Percentiles rank a stretch among this genome's conserved stretches.
phyloP scores from a whole-genome alignment of 805 yeast species.

The Candida dajiaensis region DNA sequence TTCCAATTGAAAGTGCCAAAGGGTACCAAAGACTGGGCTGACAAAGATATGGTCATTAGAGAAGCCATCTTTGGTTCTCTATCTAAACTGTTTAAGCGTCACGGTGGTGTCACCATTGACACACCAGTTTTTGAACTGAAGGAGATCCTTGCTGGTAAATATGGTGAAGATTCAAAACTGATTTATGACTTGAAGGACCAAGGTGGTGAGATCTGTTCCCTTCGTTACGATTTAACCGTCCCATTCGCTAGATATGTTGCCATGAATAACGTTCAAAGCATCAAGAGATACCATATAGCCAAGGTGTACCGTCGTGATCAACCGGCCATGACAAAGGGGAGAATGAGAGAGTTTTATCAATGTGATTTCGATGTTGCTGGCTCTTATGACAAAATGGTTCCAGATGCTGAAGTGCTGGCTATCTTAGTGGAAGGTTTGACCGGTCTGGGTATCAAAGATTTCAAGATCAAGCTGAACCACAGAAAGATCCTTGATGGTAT shows the following conservation, averaged over 20 bases:
- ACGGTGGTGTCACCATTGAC: conserved; percentile 97
- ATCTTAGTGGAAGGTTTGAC: conserved; percentile 80
- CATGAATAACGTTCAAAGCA: conserved; percentile 82
- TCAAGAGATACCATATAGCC: conserved; percentile 95
- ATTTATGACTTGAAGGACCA: conserved; percentile 96
- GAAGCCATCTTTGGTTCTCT: conserved; percentile 77
- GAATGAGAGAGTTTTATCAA: conserved; percentile 99
- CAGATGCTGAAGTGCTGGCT: conserved; percentile 86
- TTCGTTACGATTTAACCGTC: conserved; percentile 95
- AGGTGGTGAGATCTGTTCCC: conserved; percentile 95
- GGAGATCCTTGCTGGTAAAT: conserved; percentile 93
- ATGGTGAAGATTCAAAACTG: conserved; percentile 97
- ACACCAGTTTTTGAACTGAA: conserved; percentile 97
- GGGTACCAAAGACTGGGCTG: conserved; percentile 98
- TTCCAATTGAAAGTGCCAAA: conserved; percentile 91
- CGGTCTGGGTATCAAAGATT: conserved; percentile 78
- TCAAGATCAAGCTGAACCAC: conserved; percentile 90
- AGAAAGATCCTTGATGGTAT: conserved; percentile 95
- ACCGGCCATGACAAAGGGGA: conserved; percentile 99
- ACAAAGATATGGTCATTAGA: conserved; percentile 93
- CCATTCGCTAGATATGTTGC: conserved; percentile 98
- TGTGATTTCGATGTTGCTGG: conserved; percentile 99
- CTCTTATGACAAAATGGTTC: conserved; percentile 85
- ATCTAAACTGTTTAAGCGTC: conserved; percentile 77
- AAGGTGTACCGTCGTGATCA: conserved; percentile 98